Percentiles rank a stretch among this genome's conserved stretches.
phyloP scores from a whole-genome alignment of 2,329 filamentous ascomycete species.

The Alternaria dauci region DNA sequence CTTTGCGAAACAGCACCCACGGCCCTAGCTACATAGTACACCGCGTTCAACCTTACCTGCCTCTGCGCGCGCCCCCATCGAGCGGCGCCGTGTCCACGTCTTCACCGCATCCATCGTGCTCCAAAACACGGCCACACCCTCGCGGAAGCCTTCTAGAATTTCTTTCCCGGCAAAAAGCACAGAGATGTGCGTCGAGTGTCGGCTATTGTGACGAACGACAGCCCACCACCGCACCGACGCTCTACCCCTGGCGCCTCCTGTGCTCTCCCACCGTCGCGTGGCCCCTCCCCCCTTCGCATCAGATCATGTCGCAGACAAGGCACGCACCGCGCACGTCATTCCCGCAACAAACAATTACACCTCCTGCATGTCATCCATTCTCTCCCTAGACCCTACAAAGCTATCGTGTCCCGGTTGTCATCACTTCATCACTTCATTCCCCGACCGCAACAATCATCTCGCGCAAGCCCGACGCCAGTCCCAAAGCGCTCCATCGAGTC shows the following conservation, averaged over 20 bases:
- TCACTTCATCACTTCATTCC: background rate
- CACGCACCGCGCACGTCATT: slow-evolving; percentile 19
- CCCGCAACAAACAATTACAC: slow-evolving; percentile 11
- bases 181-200: slow-evolving; percentile 4
- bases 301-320: slow-evolving; percentile 23
- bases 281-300: slow-evolving; percentile 17
- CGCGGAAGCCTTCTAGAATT: background rate
- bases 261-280: slow-evolving; percentile 16
- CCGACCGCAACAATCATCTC: background rate
- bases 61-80: background rate
- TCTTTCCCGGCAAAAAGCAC: slow-evolving; percentile 10
- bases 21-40: background rate
- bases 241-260: slow-evolving; percentile 11
- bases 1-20: slow-evolving; percentile 24
- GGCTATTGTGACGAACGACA: slow-evolving; percentile 8
- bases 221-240: slow-evolving; percentile 7
- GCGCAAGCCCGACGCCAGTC: background rate
- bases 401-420: background rate
- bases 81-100: background rate
- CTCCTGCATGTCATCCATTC: slow-evolving; percentile 1
- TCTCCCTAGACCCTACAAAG: background rate
- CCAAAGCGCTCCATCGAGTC: background rate
- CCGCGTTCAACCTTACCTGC: background rate
- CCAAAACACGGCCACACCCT: slow-evolving; percentile 1
- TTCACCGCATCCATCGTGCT: background rate